Evolutionary conservation across 306 rosid species (phyloP).

Genomic region (Malus asiatica): DNA sequence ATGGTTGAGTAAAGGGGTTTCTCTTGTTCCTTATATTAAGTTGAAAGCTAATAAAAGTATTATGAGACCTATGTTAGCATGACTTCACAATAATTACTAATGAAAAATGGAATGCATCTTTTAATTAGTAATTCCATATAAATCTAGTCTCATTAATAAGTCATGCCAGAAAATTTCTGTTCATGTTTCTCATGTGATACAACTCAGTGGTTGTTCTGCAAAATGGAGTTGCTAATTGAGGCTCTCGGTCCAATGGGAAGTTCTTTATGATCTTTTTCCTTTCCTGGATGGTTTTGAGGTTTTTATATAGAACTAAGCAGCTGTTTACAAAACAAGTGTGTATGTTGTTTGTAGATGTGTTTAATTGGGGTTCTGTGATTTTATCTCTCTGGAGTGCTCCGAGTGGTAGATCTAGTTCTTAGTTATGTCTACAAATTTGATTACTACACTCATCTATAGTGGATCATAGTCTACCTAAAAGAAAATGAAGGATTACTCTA

Average conservation of each 20-base stretch:
- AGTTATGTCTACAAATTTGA: not conserved
- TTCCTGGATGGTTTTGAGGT: not conserved
- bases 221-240: not conserved
- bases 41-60: constrained; percentile 1
- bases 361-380: not conserved
- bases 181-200: not conserved
- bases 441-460: not conserved
- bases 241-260: not conserved
- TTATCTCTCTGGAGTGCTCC: not conserved
- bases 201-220: not conserved
- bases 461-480: not conserved
- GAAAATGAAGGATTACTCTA: not conserved
- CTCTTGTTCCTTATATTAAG: not conserved
- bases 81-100: not conserved
- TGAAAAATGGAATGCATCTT: not conserved
- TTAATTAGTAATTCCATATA: not conserved
- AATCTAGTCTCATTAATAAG: not conserved
- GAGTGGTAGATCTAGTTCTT: not conserved
- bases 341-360: not conserved
- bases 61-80: not conserved
- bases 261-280: not conserved
- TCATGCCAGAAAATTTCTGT: not conserved
- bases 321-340: not conserved
- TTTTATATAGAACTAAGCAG: not conserved
- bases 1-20: constrained; percentile 7